A percentile compares a stretch with the other conserved stretches of the same genome.
Conservation (phyloP, 1,284 basidiomycete genomes). For the Paramarasmius palmivorus region DNA sequence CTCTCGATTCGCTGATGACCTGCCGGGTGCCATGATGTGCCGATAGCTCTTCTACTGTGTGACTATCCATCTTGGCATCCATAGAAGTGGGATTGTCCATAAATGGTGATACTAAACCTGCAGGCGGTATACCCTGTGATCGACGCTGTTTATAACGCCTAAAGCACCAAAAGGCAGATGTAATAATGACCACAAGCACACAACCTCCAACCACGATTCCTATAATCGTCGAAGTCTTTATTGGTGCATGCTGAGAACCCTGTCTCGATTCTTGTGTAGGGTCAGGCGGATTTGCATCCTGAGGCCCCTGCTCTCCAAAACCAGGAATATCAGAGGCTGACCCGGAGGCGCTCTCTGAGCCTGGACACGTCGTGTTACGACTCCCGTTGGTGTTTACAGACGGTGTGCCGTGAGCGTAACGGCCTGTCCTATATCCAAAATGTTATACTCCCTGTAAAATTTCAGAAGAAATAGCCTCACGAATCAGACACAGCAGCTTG, state of each 20-base stretch:
- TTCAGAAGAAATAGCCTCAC: conserved; percentile 27
- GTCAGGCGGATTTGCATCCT: too few relatives aligned
- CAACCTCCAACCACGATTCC: conserved; percentile 4
- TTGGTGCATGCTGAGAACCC: too few relatives aligned
- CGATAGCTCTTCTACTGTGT: too few relatives aligned
- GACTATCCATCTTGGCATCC: too few relatives aligned
- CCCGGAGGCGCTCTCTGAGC: conserved; percentile 23
- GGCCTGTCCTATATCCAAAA: conserved; percentile 18
- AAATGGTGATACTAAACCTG: neutral
- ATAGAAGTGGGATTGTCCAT: neutral
- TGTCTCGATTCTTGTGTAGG: conserved; percentile 1
- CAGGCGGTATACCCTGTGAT: neutral
- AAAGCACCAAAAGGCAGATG: too few relatives aligned
- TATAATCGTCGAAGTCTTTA: conserved; percentile 12
- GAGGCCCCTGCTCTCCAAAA: too few relatives aligned
- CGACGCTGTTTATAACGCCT: conserved; percentile 3
- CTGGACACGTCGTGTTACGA: conserved; percentile 23
- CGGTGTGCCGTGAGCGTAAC: conserved; percentile 35
- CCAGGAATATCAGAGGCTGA: conserved; percentile 18
- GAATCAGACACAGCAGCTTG: conserved; percentile 39
- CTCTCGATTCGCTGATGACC: too few relatives aligned
- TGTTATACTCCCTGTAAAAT: neutral
- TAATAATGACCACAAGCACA: too few relatives aligned
- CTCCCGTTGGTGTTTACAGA: conserved; percentile 27
- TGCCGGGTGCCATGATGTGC: too few relatives aligned